Base-by-base conservation (phyloP, 1,139 yeast species). In the Komagataea norvegica region DNA sequence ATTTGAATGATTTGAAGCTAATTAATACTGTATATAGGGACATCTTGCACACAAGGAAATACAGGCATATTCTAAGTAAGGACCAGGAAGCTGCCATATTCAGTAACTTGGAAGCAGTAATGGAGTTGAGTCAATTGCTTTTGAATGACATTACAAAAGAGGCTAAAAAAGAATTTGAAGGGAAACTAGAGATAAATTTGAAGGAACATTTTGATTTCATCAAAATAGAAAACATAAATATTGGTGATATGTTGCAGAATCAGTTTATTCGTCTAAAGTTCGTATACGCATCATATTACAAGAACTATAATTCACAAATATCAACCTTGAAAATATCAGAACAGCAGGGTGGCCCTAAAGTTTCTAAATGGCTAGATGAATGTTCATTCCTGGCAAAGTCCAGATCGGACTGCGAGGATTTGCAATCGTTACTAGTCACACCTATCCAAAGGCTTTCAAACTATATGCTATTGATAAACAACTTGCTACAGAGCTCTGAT, bases 51-150 rank as follows among this genome's bases (percentile, higher is more conserved):
- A 48, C 54, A 14, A 46, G 42, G 25, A 52, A 46, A 29, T 51
- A 52, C 35, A 52, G 45, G 27, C 44, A 54, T 33, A 54, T 52
- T 16, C 33, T 62, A 8, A 48, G 44, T 18, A 38, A 54, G 1
- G 44, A 45, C 13, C 63, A 61, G 19, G 65, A 62, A 37, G 27
- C 55, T 2, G 34, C 54, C 6, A 42, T 65, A 4, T 64, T 65
- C 48, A 65, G 67, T 3, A 63, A 64, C 38, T 40, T 64, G 18
- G 63, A 55, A 11, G 57, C 67, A 1, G 56, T 65, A 7, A 38
- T 56, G 5, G 60, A 62, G 2, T 43, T 65, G 11, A 60, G 64
- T 40, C 42, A 45, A 10, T 37, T 57, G 6, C 51, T 64, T 14
- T 29, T 53, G 5, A 47, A 48, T 7, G 46, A 54, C 3, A 25